Evolutionary conservation across 257 asterid species (phyloP), one percentile per base, ranked within the genome.

Genomic region (Gentiana macrophylla): DNA sequence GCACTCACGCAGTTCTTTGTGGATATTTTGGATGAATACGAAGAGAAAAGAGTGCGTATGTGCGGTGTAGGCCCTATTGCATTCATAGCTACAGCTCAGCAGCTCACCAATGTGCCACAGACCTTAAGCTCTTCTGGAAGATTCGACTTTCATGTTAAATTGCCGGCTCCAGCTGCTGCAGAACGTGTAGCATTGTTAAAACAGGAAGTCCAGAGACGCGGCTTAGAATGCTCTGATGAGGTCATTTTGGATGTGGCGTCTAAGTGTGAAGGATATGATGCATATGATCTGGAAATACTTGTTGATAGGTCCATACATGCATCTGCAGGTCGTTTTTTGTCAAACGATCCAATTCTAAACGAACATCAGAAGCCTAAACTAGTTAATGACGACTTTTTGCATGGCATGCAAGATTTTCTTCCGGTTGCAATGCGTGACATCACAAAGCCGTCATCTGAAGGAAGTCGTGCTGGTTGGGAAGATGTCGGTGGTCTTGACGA

Each of bases 381-480:
- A 70, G 67, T 85, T 37, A 69, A 57, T 79, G 93, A 78, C 63
- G 95, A 92, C 74, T 83, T 92, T 77, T 57, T 64, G 56, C 82
- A 65, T 56, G 98, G 93, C 65, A 85, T 85, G 98, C 74, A 83
- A 62, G 79, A 85, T 56, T 92, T 92, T 61, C 86, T 87, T 66
- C 98, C 97, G n/a, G 94, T 88, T 68, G 90, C 98, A 52, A 81
- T 85, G 97, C 95, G 98, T 32, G 98, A 87, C 66, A 70, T 92
- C 50, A 79, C 91, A 50, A 92, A 88, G 73, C 93, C 95, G 12
- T 63, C 89, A 67, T 48, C 77, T 35, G 97, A 84, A 49, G 94
- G 82, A 67, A 84, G 85, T 50, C 95, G 73, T 53, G 63, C 85
- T 62, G 95, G 97, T 69, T 92, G 98, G 98, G 97, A 79, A 67